These are phyloP conservation scores for Xenosphaeropsis pyriputrescens DNA, from an alignment of 2,329 filamentous ascomycete genomes.

Conservation along the genomic window DNA sequence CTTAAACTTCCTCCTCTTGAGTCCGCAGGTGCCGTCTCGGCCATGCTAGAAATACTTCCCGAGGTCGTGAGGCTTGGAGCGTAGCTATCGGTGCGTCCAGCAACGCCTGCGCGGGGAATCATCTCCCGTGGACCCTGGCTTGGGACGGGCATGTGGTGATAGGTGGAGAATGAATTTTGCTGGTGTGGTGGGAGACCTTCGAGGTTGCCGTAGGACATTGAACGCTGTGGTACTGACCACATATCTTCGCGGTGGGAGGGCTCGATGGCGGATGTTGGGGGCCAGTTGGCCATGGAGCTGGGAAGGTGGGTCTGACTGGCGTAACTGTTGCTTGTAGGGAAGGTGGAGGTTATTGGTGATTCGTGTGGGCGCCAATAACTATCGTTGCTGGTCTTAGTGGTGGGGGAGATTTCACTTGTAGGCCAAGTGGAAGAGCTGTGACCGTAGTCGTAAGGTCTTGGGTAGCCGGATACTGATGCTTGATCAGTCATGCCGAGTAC, in stretches of 20 bases:
- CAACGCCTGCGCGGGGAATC: background rate
- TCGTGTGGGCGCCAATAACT: constrained; percentile 18
- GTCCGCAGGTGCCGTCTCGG: background rate
- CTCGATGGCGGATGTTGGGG: constrained; percentile 10
- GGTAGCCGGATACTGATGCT: constrained; percentile 6
- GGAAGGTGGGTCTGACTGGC: constrained; percentile 20
- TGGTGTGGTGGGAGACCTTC: constrained; percentile 14
- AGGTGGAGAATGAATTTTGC: constrained; percentile 3
- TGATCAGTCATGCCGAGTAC: background rate
- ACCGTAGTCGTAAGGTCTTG: background rate
- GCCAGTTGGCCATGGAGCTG: constrained; percentile 15
- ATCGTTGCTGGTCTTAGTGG: background rate
- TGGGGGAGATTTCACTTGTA: background rate
- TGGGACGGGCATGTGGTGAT: constrained; percentile 1
- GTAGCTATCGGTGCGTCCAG: background rate
- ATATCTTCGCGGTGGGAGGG: constrained; percentile 13
- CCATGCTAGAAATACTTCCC: background rate
- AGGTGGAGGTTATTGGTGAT: constrained; percentile 32
- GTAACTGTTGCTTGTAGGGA: constrained; percentile 25
- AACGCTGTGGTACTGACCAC: constrained; percentile 18
- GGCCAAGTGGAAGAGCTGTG: constrained; percentile 11
- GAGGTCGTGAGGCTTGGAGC: background rate
- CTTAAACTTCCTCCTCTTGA: background rate
- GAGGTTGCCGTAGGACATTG: constrained; percentile 18
- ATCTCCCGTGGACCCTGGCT: background rate